Percentiles rank a stretch among this genome's conserved stretches.
Conservation (phyloP, 169 alveolate genomes). For the Plasmodium gonderi region DNA sequence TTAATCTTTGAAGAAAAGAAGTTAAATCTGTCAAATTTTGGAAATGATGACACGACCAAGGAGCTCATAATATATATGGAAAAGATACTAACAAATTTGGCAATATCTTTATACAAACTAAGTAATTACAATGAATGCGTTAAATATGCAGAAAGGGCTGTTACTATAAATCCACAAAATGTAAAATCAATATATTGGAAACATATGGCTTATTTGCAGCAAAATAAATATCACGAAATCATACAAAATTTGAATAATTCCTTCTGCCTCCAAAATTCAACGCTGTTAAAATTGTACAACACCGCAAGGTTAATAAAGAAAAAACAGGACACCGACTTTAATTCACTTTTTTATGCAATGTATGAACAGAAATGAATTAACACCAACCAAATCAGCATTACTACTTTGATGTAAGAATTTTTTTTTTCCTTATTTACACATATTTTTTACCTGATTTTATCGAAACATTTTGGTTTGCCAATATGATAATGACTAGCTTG, state of each 20-base stretch:
- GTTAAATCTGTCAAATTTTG: background rate
- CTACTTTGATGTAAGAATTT: background rate
- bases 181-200: constrained; percentile 72
- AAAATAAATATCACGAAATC: constrained; percentile 55
- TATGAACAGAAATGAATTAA: constrained; percentile 33
- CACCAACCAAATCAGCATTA: background rate
- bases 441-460: background rate
- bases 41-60: background rate
- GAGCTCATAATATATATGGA: constrained; percentile 5
- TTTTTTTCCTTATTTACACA: background rate
- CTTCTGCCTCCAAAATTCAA: constrained; percentile 47
- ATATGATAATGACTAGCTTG: no score
- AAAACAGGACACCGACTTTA: constrained; percentile 48
- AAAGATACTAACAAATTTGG: constrained; percentile 61
- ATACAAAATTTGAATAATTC: constrained; percentile 67
- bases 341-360: constrained; percentile 73
- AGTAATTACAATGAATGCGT: constrained; percentile 51
- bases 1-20: constrained; percentile 73
- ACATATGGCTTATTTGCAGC: constrained; percentile 59
- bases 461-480: background rate
- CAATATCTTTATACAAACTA: constrained; percentile 59
- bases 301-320: constrained; percentile 61
- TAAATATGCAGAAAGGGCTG: constrained; percentile 56
- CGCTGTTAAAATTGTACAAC: constrained; percentile 48
- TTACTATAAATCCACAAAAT: constrained; percentile 51